phyloP scores from a whole-genome alignment of 208 protist species.

The Phytomonas francai region DNA sequence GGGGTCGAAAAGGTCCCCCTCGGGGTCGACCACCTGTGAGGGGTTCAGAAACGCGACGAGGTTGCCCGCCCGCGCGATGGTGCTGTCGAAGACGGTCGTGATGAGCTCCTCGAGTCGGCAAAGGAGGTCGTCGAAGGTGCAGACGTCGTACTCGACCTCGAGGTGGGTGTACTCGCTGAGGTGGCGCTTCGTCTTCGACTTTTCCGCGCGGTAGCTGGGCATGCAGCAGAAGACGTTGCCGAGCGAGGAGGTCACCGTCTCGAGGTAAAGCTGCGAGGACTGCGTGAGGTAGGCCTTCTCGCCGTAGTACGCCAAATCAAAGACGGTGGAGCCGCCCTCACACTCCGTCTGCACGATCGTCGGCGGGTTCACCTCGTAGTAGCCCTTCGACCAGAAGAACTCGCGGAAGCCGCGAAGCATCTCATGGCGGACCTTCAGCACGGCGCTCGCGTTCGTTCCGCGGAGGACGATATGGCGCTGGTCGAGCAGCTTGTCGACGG shows the following conservation, averaged over 20 bases:
- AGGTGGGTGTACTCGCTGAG: constrained; percentile 98
- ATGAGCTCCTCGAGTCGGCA: constrained; percentile 94
- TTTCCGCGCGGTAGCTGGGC: constrained; percentile 97
- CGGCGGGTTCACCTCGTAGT: constrained; percentile 95
- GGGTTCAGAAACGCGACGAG: constrained; percentile 91
- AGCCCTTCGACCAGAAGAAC: constrained; percentile 87
- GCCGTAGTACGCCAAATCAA: constrained; percentile 97
- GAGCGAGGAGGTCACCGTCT: constrained; percentile 92
- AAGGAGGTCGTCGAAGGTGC: constrained; percentile 95
- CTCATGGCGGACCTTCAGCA: constrained; percentile 89
- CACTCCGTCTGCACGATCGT: constrained; percentile 97
- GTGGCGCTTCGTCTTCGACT: constrained; percentile 96
- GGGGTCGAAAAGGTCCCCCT: constrained; percentile 47
- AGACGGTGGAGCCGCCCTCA: constrained; percentile 97
- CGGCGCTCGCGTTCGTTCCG: constrained; percentile 80
- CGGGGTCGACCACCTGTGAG: constrained; percentile 50
- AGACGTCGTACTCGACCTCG: constrained; percentile 96
- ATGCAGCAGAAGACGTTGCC: constrained; percentile 95
- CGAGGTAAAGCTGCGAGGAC: constrained; percentile 98
- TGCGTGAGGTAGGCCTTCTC: constrained; percentile 97
- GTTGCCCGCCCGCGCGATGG: constrained; percentile 63
- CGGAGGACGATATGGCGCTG: constrained; percentile 95
- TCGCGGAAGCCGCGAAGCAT: constrained; percentile 92
- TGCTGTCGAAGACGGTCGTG: constrained; percentile 67
- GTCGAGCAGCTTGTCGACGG: constrained; percentile 89